Conservation (phyloP, 2,329 filamentous ascomycete species). For the Pezicula rhizophila region DNA sequence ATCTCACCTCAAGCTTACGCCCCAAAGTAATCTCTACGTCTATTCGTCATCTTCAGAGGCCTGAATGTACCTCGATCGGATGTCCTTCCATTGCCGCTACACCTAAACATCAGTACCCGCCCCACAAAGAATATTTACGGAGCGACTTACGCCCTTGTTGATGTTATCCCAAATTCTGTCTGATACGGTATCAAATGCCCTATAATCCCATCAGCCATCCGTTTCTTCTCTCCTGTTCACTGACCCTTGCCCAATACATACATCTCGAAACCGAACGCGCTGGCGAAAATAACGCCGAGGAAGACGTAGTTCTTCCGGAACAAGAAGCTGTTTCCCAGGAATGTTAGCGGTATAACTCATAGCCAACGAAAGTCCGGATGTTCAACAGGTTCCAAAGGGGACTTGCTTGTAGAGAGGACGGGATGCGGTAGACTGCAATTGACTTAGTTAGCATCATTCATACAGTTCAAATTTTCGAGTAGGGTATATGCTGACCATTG, state of each 20-base stretch:
- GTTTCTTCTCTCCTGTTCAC: neutral
- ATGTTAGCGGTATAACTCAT: neutral
- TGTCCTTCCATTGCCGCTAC: slow-evolving; percentile 99
- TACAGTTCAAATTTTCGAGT: neutral
- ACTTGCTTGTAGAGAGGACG: slow-evolving; percentile 28
- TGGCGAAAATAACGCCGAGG: slow-evolving; percentile 77
- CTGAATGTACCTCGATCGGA: slow-evolving; percentile 82
- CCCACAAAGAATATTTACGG: neutral
- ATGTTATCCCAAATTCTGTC: slow-evolving; percentile 84
- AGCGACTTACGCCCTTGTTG: slow-evolving; percentile 78
- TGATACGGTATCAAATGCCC: slow-evolving; percentile 75
- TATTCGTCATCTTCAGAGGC: slow-evolving; percentile 53
- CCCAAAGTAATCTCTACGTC: neutral
- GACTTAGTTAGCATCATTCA: slow-evolving; percentile 15
- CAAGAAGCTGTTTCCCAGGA: slow-evolving; percentile 53
- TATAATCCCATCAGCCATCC: slow-evolving; percentile 33
- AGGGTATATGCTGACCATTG: slow-evolving; percentile 22
- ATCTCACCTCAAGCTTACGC: slow-evolving; percentile 1
- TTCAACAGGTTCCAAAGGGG: slow-evolving; percentile 5
- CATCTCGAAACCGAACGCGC: slow-evolving; percentile 91
- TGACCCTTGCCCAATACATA: slow-evolving; percentile 42
- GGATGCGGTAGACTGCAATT: slow-evolving; percentile 23
- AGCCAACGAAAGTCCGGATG: neutral
- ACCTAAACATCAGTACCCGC: slow-evolving; percentile 25
- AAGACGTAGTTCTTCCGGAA: slow-evolving; percentile 86